phyloP scores from a whole-genome alignment of 2,329 filamentous ascomycete species.

The Neopestalotiopsis rosae region DNA sequence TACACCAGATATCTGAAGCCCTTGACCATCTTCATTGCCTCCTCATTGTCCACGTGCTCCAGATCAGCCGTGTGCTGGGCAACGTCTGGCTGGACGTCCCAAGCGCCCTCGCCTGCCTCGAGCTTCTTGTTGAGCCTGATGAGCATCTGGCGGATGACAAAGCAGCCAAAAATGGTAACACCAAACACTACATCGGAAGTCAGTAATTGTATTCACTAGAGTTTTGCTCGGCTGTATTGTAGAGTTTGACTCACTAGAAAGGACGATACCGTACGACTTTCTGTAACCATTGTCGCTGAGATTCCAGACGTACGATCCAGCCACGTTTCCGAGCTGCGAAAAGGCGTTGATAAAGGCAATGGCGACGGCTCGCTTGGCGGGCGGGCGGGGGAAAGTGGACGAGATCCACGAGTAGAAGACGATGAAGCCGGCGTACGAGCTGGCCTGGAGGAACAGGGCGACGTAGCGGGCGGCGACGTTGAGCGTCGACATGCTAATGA shows the following conservation, averaged over 20 bases:
- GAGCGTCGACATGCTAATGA: conserved; percentile 64
- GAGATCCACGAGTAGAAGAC: conserved; percentile 65
- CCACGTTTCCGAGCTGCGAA: conserved; percentile 62
- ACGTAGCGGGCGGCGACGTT: conserved; percentile 63
- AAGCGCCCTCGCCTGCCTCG: conserved; percentile 46
- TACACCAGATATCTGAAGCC: conserved; percentile 54
- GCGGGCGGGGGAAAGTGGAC: conserved; percentile 61
- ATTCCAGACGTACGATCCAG: conserved; percentile 68
- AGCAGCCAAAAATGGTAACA: conserved; percentile 59
- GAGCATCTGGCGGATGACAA: conserved; percentile 52
- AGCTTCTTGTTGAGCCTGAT: conserved; percentile 52
- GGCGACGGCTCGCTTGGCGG: conserved; percentile 65
- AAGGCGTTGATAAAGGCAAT: conserved; percentile 66
- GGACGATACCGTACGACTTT: conserved; percentile 69
- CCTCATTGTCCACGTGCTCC: conserved; percentile 48
- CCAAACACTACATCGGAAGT: conserved; percentile 53
- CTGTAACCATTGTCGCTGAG: conserved; percentile 65
- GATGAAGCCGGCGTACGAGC: conserved; percentile 63
- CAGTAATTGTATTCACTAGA: background rate
- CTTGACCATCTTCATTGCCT: conserved; percentile 50
- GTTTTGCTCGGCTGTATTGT: background rate
- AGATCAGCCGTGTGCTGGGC: conserved; percentile 44
- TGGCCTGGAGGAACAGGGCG: conserved; percentile 64
- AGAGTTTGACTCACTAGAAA: conserved; percentile 43
- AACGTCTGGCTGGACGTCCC: conserved; percentile 43